Conservation (phyloP, 495 filamentous ascomycete species). For the Xylaria telfairii region DNA sequence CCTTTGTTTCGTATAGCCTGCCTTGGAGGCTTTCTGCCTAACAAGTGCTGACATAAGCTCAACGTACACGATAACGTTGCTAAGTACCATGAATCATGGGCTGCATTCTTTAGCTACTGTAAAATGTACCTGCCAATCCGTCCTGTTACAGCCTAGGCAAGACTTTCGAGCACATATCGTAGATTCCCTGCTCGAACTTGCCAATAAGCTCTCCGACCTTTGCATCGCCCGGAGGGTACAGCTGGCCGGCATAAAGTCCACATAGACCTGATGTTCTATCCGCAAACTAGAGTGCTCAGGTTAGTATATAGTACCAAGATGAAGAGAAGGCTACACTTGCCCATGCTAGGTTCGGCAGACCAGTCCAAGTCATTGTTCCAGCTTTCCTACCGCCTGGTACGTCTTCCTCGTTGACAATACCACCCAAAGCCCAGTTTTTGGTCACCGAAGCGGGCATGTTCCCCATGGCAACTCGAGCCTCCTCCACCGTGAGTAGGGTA, state of each 20-base stretch:
- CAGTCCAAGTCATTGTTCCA: conserved; percentile 28
- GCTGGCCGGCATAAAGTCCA: conserved; percentile 25
- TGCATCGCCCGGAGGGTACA: conserved; percentile 24
- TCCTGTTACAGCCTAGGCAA: conserved; percentile 15
- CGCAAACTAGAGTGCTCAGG: conserved; percentile 11
- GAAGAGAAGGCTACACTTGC: conserved; percentile 10
- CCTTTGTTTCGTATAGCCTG: too few relatives aligned
- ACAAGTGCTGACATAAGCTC: background rate
- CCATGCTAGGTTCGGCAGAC: conserved; percentile 27
- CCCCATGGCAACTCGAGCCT: conserved; percentile 16
- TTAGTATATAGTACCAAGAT: conserved; percentile 7
- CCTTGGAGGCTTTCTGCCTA: background rate
- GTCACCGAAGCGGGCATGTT: conserved; percentile 13
- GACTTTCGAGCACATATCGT: conserved; percentile 9
- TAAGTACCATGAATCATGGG: too few relatives aligned
- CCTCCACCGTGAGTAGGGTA: background rate
- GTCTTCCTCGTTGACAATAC: conserved; percentile 21
- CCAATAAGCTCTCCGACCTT: conserved; percentile 20
- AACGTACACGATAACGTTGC: background rate
- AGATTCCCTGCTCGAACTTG: conserved; percentile 23
- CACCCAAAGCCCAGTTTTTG: conserved; percentile 25
- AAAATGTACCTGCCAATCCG: too few relatives aligned
- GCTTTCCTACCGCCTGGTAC: conserved; percentile 26
- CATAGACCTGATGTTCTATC: conserved; percentile 23
- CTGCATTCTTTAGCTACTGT: too few relatives aligned